Conservation (phyloP, 2,329 filamentous ascomycete genomes). For the Tolypocladium pustulatum region DNA sequence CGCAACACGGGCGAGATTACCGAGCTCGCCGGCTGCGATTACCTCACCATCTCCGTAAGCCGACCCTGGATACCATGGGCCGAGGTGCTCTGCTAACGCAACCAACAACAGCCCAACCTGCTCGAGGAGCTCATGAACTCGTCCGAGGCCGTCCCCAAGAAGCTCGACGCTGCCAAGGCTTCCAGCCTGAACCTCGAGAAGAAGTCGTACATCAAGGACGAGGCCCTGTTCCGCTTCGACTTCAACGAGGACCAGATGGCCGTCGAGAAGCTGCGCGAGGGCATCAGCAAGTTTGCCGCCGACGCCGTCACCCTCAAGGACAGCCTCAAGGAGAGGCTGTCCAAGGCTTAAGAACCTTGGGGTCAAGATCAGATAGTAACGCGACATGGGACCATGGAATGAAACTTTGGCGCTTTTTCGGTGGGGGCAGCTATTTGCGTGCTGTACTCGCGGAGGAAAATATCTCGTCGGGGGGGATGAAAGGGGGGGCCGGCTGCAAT, state of each 20-base stretch:
- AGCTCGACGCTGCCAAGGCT: constrained; percentile 42
- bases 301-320: constrained; percentile 91
- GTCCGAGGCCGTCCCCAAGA: constrained; percentile 59
- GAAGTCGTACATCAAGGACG: constrained; percentile 83
- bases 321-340: constrained; percentile 79
- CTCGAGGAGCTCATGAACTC: constrained; percentile 92
- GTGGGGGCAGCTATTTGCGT: not conserved
- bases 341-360: constrained; percentile 10
- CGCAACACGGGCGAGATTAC: constrained; percentile 93
- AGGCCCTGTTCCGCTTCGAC: constrained; percentile 90
- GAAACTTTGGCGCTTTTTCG: not conserved
- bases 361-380: not conserved
- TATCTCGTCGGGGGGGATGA: not conserved
- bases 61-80: too few species aligned
- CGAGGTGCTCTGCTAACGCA: constrained; percentile 7
- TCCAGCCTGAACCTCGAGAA: constrained; percentile 65
- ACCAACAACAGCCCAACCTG: constrained; percentile 59
- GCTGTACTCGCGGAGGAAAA: not conserved
- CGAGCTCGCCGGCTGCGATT: constrained; percentile 95
- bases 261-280: constrained; percentile 97
- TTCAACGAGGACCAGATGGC: constrained; percentile 99
- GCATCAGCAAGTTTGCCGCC: constrained; percentile 98
- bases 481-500: not conserved
- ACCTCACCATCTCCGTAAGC: constrained; percentile 91
- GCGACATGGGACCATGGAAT: not conserved